These are phyloP conservation scores for Colletotrichum chlorophyti DNA, from an alignment of 2,329 filamentous ascomycete genomes.

Conservation along the genomic window DNA sequence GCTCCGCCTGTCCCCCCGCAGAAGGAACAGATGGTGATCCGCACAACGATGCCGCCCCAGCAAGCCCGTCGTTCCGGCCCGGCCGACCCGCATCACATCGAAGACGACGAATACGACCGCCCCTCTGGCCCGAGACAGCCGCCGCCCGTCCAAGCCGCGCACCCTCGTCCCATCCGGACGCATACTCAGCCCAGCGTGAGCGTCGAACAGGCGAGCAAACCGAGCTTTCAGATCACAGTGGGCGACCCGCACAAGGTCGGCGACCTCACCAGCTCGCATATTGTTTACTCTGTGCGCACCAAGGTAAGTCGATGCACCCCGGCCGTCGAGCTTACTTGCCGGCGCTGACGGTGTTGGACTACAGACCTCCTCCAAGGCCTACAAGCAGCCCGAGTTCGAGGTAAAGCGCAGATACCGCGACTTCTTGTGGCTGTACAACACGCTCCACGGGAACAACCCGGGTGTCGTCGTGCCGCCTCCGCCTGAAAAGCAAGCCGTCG, in stretches of 20 bases:
- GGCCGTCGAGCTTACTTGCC: no score
- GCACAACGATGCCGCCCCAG: conserved; percentile 60
- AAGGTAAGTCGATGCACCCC: conserved; percentile 70
- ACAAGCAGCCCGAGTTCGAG: conserved; percentile 89
- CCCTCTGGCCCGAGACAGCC: conserved; percentile 67
- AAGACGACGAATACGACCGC: conserved; percentile 66
- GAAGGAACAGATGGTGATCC: conserved; percentile 70
- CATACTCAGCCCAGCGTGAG: conserved; percentile 79
- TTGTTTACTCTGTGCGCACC: conserved; percentile 94
- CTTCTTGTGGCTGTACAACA: conserved; percentile 97
- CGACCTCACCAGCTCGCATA: conserved; percentile 95
- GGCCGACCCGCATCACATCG: conserved; percentile 69
- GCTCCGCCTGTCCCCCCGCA: conserved; percentile 73
- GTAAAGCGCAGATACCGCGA: conserved; percentile 95
- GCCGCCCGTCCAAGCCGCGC: conserved; percentile 66
- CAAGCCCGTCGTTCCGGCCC: conserved; percentile 52
- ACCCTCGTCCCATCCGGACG: conserved; percentile 57
- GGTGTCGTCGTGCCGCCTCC: conserved; percentile 95
- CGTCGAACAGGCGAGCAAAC: conserved; percentile 92
- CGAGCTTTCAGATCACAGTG: conserved; percentile 87
- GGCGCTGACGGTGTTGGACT: conserved; percentile 28
- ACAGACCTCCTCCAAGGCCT: conserved; percentile 94
- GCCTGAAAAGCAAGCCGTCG: conserved; percentile 96
- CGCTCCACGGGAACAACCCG: conserved; percentile 91
- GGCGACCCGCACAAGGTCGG: conserved; percentile 98